A percentile compares a stretch with the other conserved stretches of the same genome.
Evolutionary conservation across 352 stramenopile genomes (phyloP).

Genomic region (Phytophthora macrochlamydospora): DNA sequence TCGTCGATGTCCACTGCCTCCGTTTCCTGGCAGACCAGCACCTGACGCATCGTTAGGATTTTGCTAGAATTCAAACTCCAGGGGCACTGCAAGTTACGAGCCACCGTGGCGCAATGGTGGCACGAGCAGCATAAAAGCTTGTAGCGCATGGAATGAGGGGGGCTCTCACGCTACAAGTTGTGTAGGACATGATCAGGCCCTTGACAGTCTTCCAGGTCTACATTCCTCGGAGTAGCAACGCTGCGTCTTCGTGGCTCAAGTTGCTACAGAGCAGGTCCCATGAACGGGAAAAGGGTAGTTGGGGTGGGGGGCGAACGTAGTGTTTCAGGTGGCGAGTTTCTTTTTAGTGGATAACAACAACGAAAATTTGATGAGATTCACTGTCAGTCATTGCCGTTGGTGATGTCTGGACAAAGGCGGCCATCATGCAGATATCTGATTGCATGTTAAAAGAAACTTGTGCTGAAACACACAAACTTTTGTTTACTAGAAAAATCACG

Average conservation of each 20-base stretch:
- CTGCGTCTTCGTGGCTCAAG: conserved; percentile 2
- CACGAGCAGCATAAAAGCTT: conserved; percentile 7
- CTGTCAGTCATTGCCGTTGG: neutral
- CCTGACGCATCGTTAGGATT: neutral
- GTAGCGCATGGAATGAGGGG: conserved; percentile 12
- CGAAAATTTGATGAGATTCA: neutral
- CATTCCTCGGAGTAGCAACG: conserved; percentile 4
- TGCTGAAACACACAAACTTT: conserved; percentile 1
- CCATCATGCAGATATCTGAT: neutral
- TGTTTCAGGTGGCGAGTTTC: neutral
- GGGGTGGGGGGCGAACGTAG: neutral
- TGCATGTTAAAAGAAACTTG: neutral
- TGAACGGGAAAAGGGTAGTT: conserved; percentile 1
- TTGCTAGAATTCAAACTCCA: conserved; percentile 9
- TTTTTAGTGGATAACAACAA: neutral
- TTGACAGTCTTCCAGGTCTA: neutral
- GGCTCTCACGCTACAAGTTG: no score
- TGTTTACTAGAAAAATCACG: conserved; percentile 5
- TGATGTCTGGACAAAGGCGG: conserved; percentile 11
- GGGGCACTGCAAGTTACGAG: neutral
- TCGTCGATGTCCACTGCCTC: neutral
- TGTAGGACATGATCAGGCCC: neutral
- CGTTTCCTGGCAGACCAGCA: conserved; percentile 9
- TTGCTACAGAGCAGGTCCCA: conserved; percentile 14
- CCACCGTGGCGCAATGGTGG: conserved; percentile 3